These are phyloP conservation scores for Corymbia maculata DNA, from an alignment of 345 rosid genomes.

Conservation along the genomic window DNA sequence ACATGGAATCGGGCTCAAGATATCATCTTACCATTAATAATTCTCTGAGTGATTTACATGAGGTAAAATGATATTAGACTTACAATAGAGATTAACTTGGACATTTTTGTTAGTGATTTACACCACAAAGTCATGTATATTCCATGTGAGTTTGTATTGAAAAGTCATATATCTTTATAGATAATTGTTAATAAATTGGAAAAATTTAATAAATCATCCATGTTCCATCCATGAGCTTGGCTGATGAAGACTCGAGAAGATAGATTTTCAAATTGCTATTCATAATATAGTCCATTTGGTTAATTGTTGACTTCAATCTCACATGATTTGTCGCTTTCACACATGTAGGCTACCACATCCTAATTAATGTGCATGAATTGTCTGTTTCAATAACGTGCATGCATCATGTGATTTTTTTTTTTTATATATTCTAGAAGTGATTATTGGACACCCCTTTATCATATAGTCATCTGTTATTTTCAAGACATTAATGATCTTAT, in stretches of 20 bases:
- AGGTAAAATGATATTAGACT: background rate
- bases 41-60: background rate
- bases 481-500: background rate
- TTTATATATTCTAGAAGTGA: background rate
- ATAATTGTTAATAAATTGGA: background rate
- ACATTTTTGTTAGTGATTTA: background rate
- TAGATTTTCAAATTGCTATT: accelerated
- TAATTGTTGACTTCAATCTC: background rate
- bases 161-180: background rate
- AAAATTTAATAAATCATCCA: background rate
- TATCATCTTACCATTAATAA: background rate
- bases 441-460: background rate
- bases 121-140: background rate
- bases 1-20: background rate
- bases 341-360: background rate
- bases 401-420: background rate
- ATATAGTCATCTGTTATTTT: accelerated
- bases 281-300: background rate
- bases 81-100: background rate
- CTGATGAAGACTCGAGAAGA: background rate
- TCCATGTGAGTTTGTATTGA: background rate
- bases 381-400: background rate
- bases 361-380: background rate
- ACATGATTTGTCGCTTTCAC: background rate
- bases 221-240: background rate